Evolutionary conservation across 1,284 basidiomycete species (phyloP), one percentile per base, ranked within the genome.

Genomic region (Mycosarcoma mackinlayi): DNA sequence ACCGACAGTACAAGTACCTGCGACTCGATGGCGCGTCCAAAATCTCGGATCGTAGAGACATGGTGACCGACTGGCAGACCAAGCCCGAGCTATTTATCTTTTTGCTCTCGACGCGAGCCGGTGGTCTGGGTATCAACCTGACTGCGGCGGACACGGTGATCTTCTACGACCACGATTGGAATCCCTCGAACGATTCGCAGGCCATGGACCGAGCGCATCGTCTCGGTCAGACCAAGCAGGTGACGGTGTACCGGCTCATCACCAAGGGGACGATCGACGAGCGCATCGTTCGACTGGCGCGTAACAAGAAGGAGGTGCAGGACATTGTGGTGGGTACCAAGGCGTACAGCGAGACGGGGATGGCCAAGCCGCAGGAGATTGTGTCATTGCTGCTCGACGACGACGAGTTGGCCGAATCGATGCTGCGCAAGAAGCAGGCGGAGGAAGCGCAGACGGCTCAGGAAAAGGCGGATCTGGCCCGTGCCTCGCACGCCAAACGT

Each of bases 111-210:
- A 98, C 96, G 0, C 89, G 94, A 57, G 96, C 96, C 23, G 96
- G 96, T 83, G 96, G 96, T 64, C 86, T 99, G 56, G 96, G 96
- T 79, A 98, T 99, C 86, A 99, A 98, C 83, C 85, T 98, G 55
- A 98, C 95, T 1, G 95, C 95, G 3, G 96, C 96, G 23, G 80
- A 82, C 50, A 98, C 96, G 1, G 96, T 98, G 69, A 86, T 99
- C 57, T 98, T 99, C 84, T 97, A 98, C 83, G 96, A 99, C 83
- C 94, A 96, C 80, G 96, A 99, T 81, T 99, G 96, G 96, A 99
- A 99, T 83, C 96, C 80, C 4, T 79, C 81, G 25, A 98, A 98
- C 82, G 96, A 99, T 83, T 93, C 94, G 37, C 96, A 99, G 84
- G 96, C 96, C 11, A 99, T 99, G 96, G 96, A 98, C 82, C 92